These are phyloP conservation scores for Amborella trichopoda DNA, from an alignment of 164 flowering plant genomes.

Conservation along the genomic window DNA sequence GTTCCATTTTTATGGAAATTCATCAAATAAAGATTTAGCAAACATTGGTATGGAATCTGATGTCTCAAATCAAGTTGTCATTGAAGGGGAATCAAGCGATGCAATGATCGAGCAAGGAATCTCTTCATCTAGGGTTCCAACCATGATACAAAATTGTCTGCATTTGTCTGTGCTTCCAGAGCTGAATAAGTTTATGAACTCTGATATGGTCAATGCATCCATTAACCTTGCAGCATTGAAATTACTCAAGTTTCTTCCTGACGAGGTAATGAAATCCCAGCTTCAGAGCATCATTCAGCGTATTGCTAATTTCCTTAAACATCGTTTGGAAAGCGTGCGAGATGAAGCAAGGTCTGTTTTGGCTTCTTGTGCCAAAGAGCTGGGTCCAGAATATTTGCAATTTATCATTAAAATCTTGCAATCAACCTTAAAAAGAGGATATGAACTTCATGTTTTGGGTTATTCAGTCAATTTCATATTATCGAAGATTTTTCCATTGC, in stretches of 20 bases:
- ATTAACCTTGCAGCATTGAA: slow-evolving; percentile 61
- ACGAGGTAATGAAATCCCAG: slow-evolving; percentile 59
- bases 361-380: slow-evolving; percentile 78
- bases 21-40: not conserved
- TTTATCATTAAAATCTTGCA: slow-evolving; percentile 48
- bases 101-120: not conserved
- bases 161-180: slow-evolving; percentile 51
- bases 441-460: slow-evolving; percentile 83
- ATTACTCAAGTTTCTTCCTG: slow-evolving; percentile 69
- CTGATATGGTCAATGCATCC: slow-evolving; percentile 59
- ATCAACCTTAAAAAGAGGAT: slow-evolving; percentile 73
- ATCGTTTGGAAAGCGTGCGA: slow-evolving; percentile 64
- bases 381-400: slow-evolving; percentile 68
- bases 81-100: not conserved
- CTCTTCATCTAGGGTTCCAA: slow-evolving; percentile 4
- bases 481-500: slow-evolving; percentile 28
- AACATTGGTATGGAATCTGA: not conserved
- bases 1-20: slow-evolving; percentile 43
- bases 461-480: slow-evolving; percentile 66
- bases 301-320: slow-evolving; percentile 63
- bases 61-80: too few relatives aligned
- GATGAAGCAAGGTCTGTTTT: slow-evolving; percentile 88
- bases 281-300: slow-evolving; percentile 69
- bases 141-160: slow-evolving; percentile 41
- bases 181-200: slow-evolving; percentile 49